Percentiles rank a stretch among this genome's conserved stretches.
These are phyloP conservation scores for Solanum sitiens DNA, from an alignment of 257 asterid species.

Conservation along the genomic window DNA sequence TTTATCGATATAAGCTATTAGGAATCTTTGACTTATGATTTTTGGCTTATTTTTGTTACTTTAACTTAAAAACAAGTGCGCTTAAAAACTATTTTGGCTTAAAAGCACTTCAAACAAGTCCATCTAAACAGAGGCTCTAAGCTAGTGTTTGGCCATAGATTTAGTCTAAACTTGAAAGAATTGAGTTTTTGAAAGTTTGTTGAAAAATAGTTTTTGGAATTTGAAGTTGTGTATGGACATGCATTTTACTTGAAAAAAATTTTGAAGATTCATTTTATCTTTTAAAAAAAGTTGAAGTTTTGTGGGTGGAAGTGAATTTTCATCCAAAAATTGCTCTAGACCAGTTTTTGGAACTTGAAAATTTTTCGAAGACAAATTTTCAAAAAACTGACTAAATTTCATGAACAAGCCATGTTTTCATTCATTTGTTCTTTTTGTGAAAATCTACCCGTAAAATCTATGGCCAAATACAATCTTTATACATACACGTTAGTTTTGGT, in stretches of 20 bases:
- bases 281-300: too few species aligned
- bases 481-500: background rate
- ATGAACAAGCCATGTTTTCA: background rate
- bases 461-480: background rate
- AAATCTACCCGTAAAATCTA: background rate
- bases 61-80: too few species aligned
- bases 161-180: background rate
- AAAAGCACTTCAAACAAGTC: background rate
- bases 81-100: too few species aligned
- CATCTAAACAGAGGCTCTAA: background rate
- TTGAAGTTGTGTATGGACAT: background rate
- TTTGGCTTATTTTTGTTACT: background rate
- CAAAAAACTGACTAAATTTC: background rate
- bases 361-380: too few species aligned
- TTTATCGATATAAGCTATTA: too few species aligned
- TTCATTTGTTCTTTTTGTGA: too few species aligned
- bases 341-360: background rate
- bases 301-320: background rate
- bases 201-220: background rate
- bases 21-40: background rate
- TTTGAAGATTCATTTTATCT: too few species aligned
- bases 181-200: too few species aligned
- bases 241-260: background rate
- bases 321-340: background rate
- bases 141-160: background rate